Evolutionary conservation across 768 basidiomycete genomes (phyloP).

Genomic region (Leccinellum rugosiceps): DNA sequence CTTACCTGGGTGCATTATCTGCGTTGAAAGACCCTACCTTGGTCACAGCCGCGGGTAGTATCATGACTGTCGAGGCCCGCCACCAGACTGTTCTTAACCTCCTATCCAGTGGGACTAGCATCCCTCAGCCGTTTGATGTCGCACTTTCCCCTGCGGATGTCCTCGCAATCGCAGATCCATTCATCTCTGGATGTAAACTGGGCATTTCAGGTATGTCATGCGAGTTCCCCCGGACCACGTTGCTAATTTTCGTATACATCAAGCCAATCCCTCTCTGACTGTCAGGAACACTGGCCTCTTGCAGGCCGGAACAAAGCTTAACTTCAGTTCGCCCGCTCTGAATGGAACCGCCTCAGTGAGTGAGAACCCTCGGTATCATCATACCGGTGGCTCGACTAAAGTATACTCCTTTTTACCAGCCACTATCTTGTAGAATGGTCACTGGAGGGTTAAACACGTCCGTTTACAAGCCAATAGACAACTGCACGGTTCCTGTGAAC

Average conservation of each 20-base stretch:
- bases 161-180: constrained; percentile 62
- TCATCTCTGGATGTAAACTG: constrained; percentile 67
- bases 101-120: constrained; percentile 51
- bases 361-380: constrained; percentile 31
- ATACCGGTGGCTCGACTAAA: constrained; percentile 5
- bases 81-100: constrained; percentile 79
- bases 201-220: constrained; percentile 49
- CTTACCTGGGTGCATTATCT: constrained; percentile 72
- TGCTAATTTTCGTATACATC: background rate
- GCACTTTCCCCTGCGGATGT: constrained; percentile 67
- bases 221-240: background rate
- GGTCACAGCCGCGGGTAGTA: constrained; percentile 65
- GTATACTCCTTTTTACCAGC: constrained; percentile 31
- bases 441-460: constrained; percentile 56
- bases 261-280: constrained; percentile 57
- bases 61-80: constrained; percentile 79
- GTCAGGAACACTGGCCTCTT: constrained; percentile 64
- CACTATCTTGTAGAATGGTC: constrained; percentile 73
- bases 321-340: constrained; percentile 56
- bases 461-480: constrained; percentile 52
- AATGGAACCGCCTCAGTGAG: constrained; percentile 44
- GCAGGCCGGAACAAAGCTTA: constrained; percentile 55
- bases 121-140: constrained; percentile 72
- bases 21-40: constrained; percentile 59
- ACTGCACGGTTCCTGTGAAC: constrained; percentile 62